Evolutionary conservation across 1,139 yeast species (phyloP).

Genomic region (Hemisphaericaspora subhashii): DNA sequence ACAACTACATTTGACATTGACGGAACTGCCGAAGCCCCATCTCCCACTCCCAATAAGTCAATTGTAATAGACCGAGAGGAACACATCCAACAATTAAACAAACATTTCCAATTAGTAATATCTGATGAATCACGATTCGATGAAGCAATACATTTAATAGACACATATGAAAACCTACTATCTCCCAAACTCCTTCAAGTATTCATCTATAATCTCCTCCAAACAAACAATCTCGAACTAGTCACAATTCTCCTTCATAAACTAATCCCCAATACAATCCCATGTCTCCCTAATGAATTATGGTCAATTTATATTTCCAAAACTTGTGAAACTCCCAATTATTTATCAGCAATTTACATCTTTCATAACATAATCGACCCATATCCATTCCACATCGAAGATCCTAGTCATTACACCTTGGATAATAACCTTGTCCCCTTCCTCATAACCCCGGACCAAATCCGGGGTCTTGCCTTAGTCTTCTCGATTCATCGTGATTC

Average conservation of each 20-base stretch:
- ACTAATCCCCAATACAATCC: slow-evolving; percentile 17
- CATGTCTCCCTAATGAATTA: slow-evolving; percentile 34
- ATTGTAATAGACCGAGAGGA: too few species aligned
- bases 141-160: not conserved
- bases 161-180: slow-evolving; percentile 2
- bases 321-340: slow-evolving; percentile 26
- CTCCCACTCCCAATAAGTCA: too few species aligned
- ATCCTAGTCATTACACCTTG: slow-evolving; percentile 18
- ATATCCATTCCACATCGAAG: slow-evolving; percentile 17
- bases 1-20: too few species aligned
- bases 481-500: slow-evolving; percentile 30
- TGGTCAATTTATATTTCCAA: slow-evolving; percentile 33
- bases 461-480: slow-evolving; percentile 29
- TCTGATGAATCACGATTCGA: not conserved
- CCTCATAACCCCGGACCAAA: slow-evolving; percentile 26
- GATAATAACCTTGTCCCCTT: slow-evolving; percentile 31
- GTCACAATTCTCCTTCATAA: slow-evolving; percentile 28
- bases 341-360: slow-evolving; percentile 35
- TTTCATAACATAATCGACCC: slow-evolving; percentile 40
- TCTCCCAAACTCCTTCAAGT: slow-evolving; percentile 20
- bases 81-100: too few species aligned
- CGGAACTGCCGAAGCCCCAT: too few species aligned
- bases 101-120: too few species aligned
- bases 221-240: slow-evolving; percentile 18
- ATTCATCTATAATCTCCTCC: slow-evolving; percentile 21